phyloP scores from a whole-genome alignment of 331 rosid species.

The Acacia concinna region DNA sequence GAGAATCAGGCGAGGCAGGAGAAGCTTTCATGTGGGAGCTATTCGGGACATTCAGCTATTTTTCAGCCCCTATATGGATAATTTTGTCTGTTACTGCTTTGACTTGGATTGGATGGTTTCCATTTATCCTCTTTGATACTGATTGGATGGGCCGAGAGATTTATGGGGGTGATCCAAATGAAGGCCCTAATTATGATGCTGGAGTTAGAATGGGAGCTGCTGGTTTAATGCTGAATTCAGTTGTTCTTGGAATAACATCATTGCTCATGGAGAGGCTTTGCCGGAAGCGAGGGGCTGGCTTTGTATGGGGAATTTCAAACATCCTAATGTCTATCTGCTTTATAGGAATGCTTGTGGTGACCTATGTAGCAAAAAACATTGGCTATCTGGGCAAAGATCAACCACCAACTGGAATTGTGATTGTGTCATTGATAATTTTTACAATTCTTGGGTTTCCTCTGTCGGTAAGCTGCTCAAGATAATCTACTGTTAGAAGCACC shows the following conservation, averaged over 20 bases:
- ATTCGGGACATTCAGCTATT: conserved; percentile 84
- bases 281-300: conserved; percentile 91
- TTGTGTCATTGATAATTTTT: conserved; percentile 67
- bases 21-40: conserved; percentile 96
- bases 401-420: conserved; percentile 77
- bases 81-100: conserved; percentile 80
- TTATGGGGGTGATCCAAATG: conserved; percentile 90
- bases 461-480: conserved; percentile 48
- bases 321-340: conserved; percentile 78
- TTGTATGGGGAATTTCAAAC: conserved; percentile 89
- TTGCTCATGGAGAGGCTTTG: conserved; percentile 88
- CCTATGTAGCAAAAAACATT: conserved; percentile 67
- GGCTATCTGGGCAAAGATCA: conserved; percentile 48
- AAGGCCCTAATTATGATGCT: conserved; percentile 56
- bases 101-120: conserved; percentile 98
- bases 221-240: conserved; percentile 87
- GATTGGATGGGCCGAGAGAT: conserved; percentile 99
- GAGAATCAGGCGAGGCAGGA: conserved; percentile 48
- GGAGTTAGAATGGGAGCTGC: conserved; percentile 96
- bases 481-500: conserved; percentile 27
- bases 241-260: conserved; percentile 90
- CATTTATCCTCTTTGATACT: conserved; percentile 86
- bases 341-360: conserved; percentile 64
- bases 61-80: conserved; percentile 73
- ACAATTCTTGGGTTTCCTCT: conserved; percentile 79